Evolutionary conservation across 148 eudicot species (phyloP).

Genomic region (Diospyros lotus): DNA sequence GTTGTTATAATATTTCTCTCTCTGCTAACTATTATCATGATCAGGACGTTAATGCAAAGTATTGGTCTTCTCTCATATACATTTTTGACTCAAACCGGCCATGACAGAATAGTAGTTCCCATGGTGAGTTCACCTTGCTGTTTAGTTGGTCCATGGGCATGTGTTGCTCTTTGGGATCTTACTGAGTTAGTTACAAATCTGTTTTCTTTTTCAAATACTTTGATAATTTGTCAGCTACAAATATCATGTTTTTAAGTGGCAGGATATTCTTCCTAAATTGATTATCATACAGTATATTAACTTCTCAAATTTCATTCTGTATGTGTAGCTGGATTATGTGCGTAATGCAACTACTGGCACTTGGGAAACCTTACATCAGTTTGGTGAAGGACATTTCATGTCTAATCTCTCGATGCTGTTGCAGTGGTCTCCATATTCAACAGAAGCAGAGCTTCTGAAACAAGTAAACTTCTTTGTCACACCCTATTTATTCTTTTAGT

Average conservation of each 20-base stretch:
- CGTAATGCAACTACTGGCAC: slow-evolving; percentile 35
- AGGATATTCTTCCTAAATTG: background rate
- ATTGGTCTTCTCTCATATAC: slow-evolving; percentile 90
- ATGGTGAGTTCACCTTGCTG: slow-evolving; percentile 55
- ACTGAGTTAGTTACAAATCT: background rate
- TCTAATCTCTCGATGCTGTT: slow-evolving; percentile 57
- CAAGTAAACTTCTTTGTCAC: slow-evolving; percentile 43
- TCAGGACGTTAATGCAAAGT: slow-evolving; percentile 80
- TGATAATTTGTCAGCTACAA: background rate
- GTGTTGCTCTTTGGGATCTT: background rate
- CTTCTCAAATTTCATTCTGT: background rate
- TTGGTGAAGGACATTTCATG: slow-evolving; percentile 34
- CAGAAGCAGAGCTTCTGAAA: slow-evolving; percentile 59
- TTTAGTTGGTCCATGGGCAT: background rate
- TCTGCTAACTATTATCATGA: slow-evolving; percentile 17
- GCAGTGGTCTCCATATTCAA: slow-evolving; percentile 84
- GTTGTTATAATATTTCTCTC: background rate
- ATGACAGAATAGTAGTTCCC: slow-evolving; percentile 91
- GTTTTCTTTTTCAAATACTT: background rate
- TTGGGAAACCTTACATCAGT: slow-evolving; percentile 33
- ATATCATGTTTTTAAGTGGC: background rate
- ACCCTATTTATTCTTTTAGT: background rate
- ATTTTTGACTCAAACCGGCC: slow-evolving; percentile 60
- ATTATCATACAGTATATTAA: background rate
- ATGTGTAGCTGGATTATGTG: slow-evolving; percentile 73